These are phyloP conservation scores for Opeltia flavorubescens DNA, from an alignment of 495 filamentous ascomycete genomes.

Conservation along the genomic window DNA sequence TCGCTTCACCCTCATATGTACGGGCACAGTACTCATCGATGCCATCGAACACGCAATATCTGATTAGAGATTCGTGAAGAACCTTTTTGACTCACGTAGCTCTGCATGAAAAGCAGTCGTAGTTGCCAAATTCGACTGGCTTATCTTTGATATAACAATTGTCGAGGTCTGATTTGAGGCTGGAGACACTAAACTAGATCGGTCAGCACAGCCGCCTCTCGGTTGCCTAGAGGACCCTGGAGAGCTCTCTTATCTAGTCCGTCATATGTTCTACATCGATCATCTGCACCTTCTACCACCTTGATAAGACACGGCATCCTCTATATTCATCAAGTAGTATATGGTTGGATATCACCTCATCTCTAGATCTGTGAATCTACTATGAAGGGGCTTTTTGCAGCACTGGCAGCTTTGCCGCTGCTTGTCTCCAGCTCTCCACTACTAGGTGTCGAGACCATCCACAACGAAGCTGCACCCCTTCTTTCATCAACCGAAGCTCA, in stretches of 20 bases:
- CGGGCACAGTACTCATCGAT: too few species aligned
- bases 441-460: slow-evolving; percentile 59
- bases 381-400: slow-evolving; percentile 62
- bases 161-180: too few species aligned
- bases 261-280: slow-evolving; percentile 19
- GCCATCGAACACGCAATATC: too few species aligned
- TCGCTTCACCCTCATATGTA: too few species aligned
- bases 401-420: slow-evolving; percentile 46
- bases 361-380: slow-evolving; percentile 22
- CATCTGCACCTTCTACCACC: slow-evolving; percentile 27
- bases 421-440: slow-evolving; percentile 63
- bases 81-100: too few species aligned
- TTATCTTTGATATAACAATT: too few species aligned
- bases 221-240: neutral
- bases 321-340: slow-evolving; percentile 6
- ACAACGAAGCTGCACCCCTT: slow-evolving; percentile 77
- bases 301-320: slow-evolving; percentile 22
- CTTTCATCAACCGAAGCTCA: slow-evolving; percentile 64
- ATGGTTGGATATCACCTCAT: slow-evolving; percentile 3
- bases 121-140: too few species aligned
- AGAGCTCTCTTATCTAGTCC: slow-evolving; percentile 13
- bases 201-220: neutral
- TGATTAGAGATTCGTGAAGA: too few species aligned
- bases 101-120: too few species aligned
- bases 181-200: neutral